phyloP scores from a whole-genome alignment of 2,329 filamentous ascomycete genomes.

The Aspergillus sp. region DNA sequence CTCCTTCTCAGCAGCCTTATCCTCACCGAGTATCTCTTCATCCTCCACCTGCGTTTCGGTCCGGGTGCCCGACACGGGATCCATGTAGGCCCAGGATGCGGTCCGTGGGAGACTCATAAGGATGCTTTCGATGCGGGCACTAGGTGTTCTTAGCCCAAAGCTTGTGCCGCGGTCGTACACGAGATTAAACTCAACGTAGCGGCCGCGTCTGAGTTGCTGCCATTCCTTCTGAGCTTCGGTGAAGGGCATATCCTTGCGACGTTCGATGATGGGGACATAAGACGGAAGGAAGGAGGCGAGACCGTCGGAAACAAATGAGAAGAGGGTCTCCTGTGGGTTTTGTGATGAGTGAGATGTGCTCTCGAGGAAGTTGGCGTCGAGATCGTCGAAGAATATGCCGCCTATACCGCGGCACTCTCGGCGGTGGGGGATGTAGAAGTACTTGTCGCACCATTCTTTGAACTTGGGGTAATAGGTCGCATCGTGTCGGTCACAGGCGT shows the following conservation, averaged over 20 bases:
- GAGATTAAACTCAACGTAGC: constrained; percentile 98
- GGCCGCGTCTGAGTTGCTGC: constrained; percentile 92
- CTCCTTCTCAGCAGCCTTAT: constrained; percentile 63
- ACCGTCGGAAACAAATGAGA: constrained; percentile 84
- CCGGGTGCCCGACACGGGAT: constrained; percentile 53
- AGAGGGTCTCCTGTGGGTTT: constrained; percentile 84
- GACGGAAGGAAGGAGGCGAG: constrained; percentile 84
- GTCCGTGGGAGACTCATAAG: constrained; percentile 95
- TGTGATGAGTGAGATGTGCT: constrained; percentile 54
- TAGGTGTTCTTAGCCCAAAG: constrained; percentile 91
- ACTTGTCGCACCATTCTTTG: constrained; percentile 98
- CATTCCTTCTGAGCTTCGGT: constrained; percentile 85
- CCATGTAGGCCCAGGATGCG: constrained; percentile 95
- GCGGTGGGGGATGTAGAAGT: constrained; percentile 93
- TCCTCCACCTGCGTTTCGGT: constrained; percentile 51
- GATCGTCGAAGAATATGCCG: constrained; percentile 98
- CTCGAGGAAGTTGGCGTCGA: constrained; percentile 62
- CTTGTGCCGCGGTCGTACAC: constrained; percentile 94
- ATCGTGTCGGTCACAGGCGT: constrained; percentile 90
- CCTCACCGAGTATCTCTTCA: constrained; percentile 34
- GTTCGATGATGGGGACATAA: constrained; percentile 85
- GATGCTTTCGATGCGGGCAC: constrained; percentile 91
- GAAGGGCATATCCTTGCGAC: constrained; percentile 87
- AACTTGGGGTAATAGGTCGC: constrained; percentile 88
- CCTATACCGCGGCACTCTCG: constrained; percentile 83